Base-by-base conservation (phyloP, 1,284 basidiomycete species). In the Stereum hirsutum region DNA sequence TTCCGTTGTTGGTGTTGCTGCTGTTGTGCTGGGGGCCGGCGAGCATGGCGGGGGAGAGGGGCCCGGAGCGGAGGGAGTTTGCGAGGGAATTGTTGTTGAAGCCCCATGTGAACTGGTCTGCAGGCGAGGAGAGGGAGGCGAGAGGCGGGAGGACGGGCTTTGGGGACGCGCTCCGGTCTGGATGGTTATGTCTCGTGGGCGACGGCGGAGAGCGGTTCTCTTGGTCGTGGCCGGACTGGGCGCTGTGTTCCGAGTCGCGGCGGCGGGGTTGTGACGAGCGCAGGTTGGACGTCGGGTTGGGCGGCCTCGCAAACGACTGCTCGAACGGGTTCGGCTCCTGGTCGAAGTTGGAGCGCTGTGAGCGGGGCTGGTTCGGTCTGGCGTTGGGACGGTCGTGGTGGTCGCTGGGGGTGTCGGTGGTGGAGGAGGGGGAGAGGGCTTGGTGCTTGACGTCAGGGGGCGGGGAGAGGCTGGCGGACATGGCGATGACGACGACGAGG, bases 251-350 rank as follows among this genome's bases (percentile, higher is more conserved):
- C n/a, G n/a, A n/a, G n/a, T n/a, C n/a, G n/a, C n/a, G n/a, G n/a
- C n/a, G n/a, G 34, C 54, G 51, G 65, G 49, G 34, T 52, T 58
- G 36, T 65, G 63, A 28, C 64, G 60, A 14, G 60, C 55, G 43
- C 65, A 60, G 43, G 34, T 61, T 47, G 39, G 63, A 52, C 50
- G 63, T 49, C 52, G 74, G 72, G 54, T 70, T 64, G 30, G 75
- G 67, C 17, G 53, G 63, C 41, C 60, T 44, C 28, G 48, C 49
- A 33, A 97, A 98, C 41, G 89, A 94, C 63, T 92, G 88, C 59
- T 98, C 94, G 58, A 97, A 98, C 0, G 94, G 94, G 59, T 98
- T 98, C 12, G 89, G 90, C 61, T 98, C 94, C 46, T 91, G 78
- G 59, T 86, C 81, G 60, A 88, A 83, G 58, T 81, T 81, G 35